These are phyloP conservation scores for Xenoacremonium recifei DNA, from an alignment of 2,329 filamentous ascomycete species.

Conservation along the genomic window DNA sequence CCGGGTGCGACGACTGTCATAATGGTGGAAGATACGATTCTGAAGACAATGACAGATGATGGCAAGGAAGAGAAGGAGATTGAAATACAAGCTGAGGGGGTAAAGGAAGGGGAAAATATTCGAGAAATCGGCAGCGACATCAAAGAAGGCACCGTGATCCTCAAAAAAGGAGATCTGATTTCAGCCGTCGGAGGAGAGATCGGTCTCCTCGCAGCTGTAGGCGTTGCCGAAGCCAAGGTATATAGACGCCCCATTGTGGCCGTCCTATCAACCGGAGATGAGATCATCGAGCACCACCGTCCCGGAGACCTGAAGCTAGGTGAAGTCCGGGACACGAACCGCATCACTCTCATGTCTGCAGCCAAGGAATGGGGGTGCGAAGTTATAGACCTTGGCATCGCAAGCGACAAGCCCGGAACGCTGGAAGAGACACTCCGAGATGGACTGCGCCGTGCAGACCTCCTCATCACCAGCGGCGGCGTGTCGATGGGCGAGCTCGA, in stretches of 20 bases:
- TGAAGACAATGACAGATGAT: slow-evolving; percentile 74
- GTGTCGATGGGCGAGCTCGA: slow-evolving; percentile 98
- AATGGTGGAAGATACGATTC: slow-evolving; percentile 85
- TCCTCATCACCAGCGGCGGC: slow-evolving; percentile 89
- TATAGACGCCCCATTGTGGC: slow-evolving; percentile 79
- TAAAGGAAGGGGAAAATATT: slow-evolving; percentile 81
- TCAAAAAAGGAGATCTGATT: slow-evolving; percentile 77
- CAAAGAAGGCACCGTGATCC: slow-evolving; percentile 63
- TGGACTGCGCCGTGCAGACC: slow-evolving; percentile 71
- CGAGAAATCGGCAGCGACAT: slow-evolving; percentile 91
- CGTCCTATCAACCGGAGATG: slow-evolving; percentile 90
- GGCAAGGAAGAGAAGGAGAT: slow-evolving; percentile 83
- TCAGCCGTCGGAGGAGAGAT: slow-evolving; percentile 88
- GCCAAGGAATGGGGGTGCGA: slow-evolving; percentile 72
- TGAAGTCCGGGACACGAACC: slow-evolving; percentile 91
- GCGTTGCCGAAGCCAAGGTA: slow-evolving; percentile 66
- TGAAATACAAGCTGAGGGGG: slow-evolving; percentile 76
- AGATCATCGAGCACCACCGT: slow-evolving; percentile 75
- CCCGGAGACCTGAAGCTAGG: slow-evolving; percentile 65
- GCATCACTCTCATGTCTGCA: slow-evolving; percentile 81
- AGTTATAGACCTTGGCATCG: slow-evolving; percentile 83
- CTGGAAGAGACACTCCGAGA: slow-evolving; percentile 76
- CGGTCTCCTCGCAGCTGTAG: slow-evolving; percentile 83
- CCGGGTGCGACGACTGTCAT: slow-evolving; percentile 87
- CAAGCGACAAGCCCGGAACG: slow-evolving; percentile 67